Evolutionary conservation across 192 early-diverging fungal genomes (phyloP), one percentile per base, ranked within the genome.

Genomic region (Borealophlyctis nickersoniae): DNA sequence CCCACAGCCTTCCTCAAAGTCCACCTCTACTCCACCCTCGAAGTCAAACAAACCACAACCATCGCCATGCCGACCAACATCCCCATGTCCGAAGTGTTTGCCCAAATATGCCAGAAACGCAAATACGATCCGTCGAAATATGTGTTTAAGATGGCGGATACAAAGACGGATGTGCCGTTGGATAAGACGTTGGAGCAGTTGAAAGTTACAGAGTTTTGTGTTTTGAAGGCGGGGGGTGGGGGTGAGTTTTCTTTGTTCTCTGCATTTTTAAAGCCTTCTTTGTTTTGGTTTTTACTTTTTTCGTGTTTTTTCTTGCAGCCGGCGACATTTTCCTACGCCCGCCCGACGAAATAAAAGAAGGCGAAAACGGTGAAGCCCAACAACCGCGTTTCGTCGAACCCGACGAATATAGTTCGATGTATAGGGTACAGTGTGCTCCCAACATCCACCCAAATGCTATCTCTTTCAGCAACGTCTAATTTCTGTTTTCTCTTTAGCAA

Each of bases 21-120:
- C 27, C 79, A 86, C 62, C 64, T 87, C 24, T 84, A 85, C 70
- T 80, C 80, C 16, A 87, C 86, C 4, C 67, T 87, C 22, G 91
- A 94, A 57, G 92, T 96, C 29, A 84, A 92, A 62, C 92, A 91
- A 36, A 94, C 93, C 0, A 97, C 94, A 0, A 96, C 92, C 0
- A 86, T 98, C 11, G 87, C 86, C 45, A 83, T 93, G 11, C 69
- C 82, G 45, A 73, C 81, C 11, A 81, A 84, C 57, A 88, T 86
- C 64, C 83, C 88, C 19, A 82, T 99, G 49, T 80, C 80, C 26
- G 87, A 89, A 49, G 88, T 95, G 16, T 86, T 98, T 52, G 85
- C 92, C 3, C 72, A 80, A 4, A 91, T 99, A 36, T 98, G 95
- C 63, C 73, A 77, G 29, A 96, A 96, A 67, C 83, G 93, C 50